A percentile compares a stretch with the other conserved stretches of the same genome.
These are phyloP conservation scores for Scorias spongiosa DNA, from an alignment of 2,329 filamentous ascomycete species.

Conservation along the genomic window DNA sequence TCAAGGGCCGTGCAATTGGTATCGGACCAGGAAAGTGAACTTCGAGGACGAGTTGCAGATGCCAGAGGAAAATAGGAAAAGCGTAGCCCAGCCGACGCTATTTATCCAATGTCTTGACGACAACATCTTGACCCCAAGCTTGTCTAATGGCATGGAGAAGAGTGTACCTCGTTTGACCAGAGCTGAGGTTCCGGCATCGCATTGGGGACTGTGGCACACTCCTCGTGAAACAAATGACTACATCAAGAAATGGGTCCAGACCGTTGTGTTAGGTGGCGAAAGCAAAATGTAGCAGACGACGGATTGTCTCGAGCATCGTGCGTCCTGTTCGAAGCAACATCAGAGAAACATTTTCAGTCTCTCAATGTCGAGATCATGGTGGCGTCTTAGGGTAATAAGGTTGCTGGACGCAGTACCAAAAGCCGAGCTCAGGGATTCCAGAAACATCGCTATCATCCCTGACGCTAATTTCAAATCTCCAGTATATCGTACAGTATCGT, in stretches of 20 bases:
- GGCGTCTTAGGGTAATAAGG: too few species aligned
- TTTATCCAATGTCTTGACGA: constrained; percentile 63
- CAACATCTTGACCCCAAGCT: constrained; percentile 51
- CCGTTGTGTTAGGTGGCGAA: constrained; percentile 33
- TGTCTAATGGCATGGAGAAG: constrained; percentile 58
- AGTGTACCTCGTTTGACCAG: constrained; percentile 49
- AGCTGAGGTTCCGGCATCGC: constrained; percentile 51
- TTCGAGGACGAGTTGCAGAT: constrained; percentile 52
- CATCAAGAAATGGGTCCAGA: constrained; percentile 52
- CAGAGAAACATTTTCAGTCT: too few species aligned
- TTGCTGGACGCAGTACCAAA: too few species aligned
- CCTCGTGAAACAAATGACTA: constrained; percentile 54
- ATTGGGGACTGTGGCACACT: constrained; percentile 74
- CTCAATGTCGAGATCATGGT: too few species aligned
- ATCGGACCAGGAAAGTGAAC: constrained; percentile 59
- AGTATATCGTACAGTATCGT: too few species aligned
- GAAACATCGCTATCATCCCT: too few species aligned
- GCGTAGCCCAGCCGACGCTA: constrained; percentile 39
- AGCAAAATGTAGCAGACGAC: constrained; percentile 60
- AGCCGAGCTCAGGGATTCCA: too few species aligned
- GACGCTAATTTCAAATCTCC: too few species aligned
- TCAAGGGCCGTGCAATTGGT: constrained; percentile 66
- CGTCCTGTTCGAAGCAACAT: constrained; percentile 45
- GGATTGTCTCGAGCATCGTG: constrained; percentile 76
- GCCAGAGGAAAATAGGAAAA: constrained; percentile 7